Base-by-base conservation (phyloP, 2,329 filamentous ascomycete species). In the Dactylellina leptospora region DNA sequence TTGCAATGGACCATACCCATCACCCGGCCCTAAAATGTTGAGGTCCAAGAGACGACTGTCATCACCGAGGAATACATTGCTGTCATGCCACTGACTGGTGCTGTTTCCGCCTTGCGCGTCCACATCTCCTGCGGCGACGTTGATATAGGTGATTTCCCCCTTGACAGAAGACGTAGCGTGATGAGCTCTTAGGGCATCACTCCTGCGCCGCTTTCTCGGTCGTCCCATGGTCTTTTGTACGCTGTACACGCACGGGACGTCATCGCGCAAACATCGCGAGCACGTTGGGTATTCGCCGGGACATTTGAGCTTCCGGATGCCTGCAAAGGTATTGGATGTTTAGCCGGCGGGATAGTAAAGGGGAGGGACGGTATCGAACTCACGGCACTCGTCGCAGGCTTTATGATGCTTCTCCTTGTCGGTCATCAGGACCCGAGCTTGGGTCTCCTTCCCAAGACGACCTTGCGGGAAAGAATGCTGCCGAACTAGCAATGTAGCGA, bases 351-450 rank as follows among this genome's bases (percentile, higher is more conserved):
- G n/a, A n/a, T n/a, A n/a, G n/a, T n/a, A n/a, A n/a, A n/a, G n/a
- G n/a, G 4, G 27, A 66, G 20, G 48, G 27, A 45, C 40, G 30
- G 40, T 50, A 38, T n/a, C n/a, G 20, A 60, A 82, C 85, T 79
- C 82, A 89, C 87, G 83, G 79, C 87, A 89, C 78, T 88, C 86
- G 78, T 89, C 87, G 78, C 87, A 89, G 72, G 87, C 86, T 50
- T 86, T 83, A 74, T 85, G 85, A 77, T 86, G 88, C 71, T 77
- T 75, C 78, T 79, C 47, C 77, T 74, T 75, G 59, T 72, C 68
- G 51, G 68, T 64, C 68, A 72, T 72, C 53, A 22, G 40, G n/a
- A 45, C 16, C n/a, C n/a, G 5, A 3, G 40, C 20, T 20, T 45
- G 40, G 40, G 18, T 42, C n/a, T 47, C 27, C 22, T 45, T 30